Conservation (phyloP, 192 early-diverging fungal genomes). For the Blastocladiella britannica region DNA sequence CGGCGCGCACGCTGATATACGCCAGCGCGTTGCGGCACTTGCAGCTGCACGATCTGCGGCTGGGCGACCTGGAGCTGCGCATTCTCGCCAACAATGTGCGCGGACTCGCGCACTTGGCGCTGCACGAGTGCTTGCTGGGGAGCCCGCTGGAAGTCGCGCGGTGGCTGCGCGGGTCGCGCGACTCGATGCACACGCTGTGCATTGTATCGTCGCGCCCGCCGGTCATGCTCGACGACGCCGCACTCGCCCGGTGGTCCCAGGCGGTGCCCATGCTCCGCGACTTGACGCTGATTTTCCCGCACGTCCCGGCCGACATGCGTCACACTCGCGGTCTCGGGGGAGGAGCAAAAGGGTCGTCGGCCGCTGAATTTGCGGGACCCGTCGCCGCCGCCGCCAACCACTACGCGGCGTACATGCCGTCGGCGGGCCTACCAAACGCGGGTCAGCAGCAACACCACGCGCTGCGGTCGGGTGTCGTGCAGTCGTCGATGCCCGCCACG, state of each 20-base stretch:
- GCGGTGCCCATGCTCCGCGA: not conserved
- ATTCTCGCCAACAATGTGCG: not conserved
- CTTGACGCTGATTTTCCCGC: not conserved
- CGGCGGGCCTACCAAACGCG: no score
- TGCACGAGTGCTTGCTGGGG: not conserved
- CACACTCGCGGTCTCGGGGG: not conserved
- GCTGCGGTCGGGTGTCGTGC: not conserved
- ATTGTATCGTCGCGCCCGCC: not conserved
- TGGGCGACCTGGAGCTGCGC: not conserved
- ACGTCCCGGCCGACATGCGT: not conserved
- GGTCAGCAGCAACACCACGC: not conserved
- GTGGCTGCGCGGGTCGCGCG: not conserved
- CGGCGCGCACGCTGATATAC: no score
- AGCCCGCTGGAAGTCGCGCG: not conserved
- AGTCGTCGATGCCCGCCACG: not conserved
- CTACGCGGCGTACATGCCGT: not conserved
- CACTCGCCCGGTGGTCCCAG: not conserved
- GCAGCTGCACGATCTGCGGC: not conserved
- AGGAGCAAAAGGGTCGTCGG: not conserved
- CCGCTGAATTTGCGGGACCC: not conserved
- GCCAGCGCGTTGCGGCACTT: not conserved
- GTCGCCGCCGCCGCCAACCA: not conserved
- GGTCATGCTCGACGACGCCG: not conserved
- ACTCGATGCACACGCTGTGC: not conserved
- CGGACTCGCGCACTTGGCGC: not conserved